Evolutionary conservation across 2,329 filamentous ascomycete species (phyloP), one percentile per base, ranked within the genome.

Genomic region (Paramyrothecium sp.): DNA sequence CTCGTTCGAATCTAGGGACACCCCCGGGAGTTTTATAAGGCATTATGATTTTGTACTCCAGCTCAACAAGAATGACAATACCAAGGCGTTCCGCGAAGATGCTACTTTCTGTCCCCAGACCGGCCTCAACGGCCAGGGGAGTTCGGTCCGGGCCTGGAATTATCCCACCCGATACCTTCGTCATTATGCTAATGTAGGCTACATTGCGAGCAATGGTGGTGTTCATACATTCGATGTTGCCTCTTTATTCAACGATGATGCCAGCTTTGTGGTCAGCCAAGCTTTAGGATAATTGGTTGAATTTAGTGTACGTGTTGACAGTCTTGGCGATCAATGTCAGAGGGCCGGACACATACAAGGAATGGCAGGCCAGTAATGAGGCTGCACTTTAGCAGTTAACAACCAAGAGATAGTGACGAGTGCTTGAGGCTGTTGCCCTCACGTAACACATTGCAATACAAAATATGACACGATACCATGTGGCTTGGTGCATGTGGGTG

Each of bases 1-100:
- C 66, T 88, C 85, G 0, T 88, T 88, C 60, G 85, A 88, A 70
- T 85, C 83, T 0, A 70, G 68, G 12, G 84, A 87, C 58, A 79
- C 79, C 0, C 72, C 85, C 2, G 85, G 85, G 3, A 84, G 79
- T 71, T 89, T 76, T 66, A 74, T 88, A 4, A 76, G 85, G 0
- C 85, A 88, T 71, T 75, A 68, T 59, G 65, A 80, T 69, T 88
- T 85, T 54, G 74, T 21, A 26, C 79, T 88, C 1, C 51, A 68
- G 34, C 61, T 88, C 50, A 69, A 73, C 47, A 75, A 78, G 56
- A 78, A 80, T 60, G 85, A 88, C 59, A 78, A 78, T 55, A 75
- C 73, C 56, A 85, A 87, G 74, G 70, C 73, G 54, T 86, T 88
- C 70, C 41, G 71, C 3, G 84, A 88, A 62, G 85, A 88, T 51